Conservation (phyloP, 768 basidiomycete genomes). For the Lentinula lateritia region DNA sequence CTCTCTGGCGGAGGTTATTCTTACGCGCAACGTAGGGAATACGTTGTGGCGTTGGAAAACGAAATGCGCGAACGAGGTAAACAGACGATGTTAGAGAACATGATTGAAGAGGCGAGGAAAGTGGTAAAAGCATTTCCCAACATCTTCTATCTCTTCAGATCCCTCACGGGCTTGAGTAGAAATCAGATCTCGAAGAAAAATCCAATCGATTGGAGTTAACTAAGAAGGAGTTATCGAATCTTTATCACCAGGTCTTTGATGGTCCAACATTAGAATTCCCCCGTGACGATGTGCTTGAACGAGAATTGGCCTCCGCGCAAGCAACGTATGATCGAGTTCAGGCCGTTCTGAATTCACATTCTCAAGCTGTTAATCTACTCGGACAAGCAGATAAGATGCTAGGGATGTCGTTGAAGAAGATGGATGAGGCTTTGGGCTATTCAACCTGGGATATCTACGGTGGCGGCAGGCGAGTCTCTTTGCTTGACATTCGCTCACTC, state of each 20-base stretch:
- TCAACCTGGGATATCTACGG: slow-evolving; percentile 41
- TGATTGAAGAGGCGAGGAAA: slow-evolving; percentile 28
- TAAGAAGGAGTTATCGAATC: slow-evolving; percentile 29
- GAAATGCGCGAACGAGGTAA: slow-evolving; percentile 34
- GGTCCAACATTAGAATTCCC: slow-evolving; percentile 40
- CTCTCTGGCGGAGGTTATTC: not conserved
- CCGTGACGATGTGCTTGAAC: slow-evolving; percentile 39
- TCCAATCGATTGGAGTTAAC: slow-evolving; percentile 19
- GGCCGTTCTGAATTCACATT: slow-evolving; percentile 29
- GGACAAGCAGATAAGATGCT: slow-evolving; percentile 30
- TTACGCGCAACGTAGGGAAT: slow-evolving; percentile 27
- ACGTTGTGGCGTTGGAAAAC: slow-evolving; percentile 37
- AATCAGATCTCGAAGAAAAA: slow-evolving; percentile 28
- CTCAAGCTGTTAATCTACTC: slow-evolving; percentile 32
- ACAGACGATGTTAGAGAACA: slow-evolving; percentile 21
- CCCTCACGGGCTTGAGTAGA: slow-evolving; percentile 15
- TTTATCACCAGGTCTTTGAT: slow-evolving; percentile 37
- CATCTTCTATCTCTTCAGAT: not conserved
- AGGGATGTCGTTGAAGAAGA: slow-evolving; percentile 22
- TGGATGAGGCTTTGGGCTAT: slow-evolving; percentile 32
- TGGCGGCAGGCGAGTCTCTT: slow-evolving; percentile 26
- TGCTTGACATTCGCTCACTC: not conserved
- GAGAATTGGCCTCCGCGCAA: slow-evolving; percentile 26
- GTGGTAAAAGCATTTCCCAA: slow-evolving; percentile 23
- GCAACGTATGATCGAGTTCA: slow-evolving; percentile 30